Evolutionary conservation across 1,284 basidiomycete genomes (phyloP), one percentile per base, ranked within the genome.

Genomic region (Irpex sp.): DNA sequence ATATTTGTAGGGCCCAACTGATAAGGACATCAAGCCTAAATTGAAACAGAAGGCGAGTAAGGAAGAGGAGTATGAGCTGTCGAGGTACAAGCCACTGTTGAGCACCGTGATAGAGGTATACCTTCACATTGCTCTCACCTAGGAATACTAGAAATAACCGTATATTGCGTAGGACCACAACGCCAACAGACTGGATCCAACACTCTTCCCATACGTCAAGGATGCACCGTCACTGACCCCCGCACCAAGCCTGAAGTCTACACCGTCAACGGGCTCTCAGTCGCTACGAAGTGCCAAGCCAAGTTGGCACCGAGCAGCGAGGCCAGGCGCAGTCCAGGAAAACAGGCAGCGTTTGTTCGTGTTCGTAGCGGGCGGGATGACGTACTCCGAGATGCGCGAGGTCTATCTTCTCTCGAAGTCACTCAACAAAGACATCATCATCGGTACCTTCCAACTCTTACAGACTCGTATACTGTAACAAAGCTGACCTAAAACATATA

Each of bases 341-440:
- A 86, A 82, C 60, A 85, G 89, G 63, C 92, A 96, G 73, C 82
- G 97, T n/a, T 74, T 97, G 21, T 80, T 99, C 59, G 84, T 98
- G 49, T 99, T 98, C 75, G 82, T 98, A 11, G 94, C 94, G 9
- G 97, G 97, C 37, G 97, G 97, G 1, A 91, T 97, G 86, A 97
- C 97, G 1, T 97, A 96, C 75, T 95, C 94, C 0, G 97, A 99
- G 77, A 91, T 97, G 75, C 82, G 97, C 62, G 89, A 94, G 72
- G 90, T 86, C 38, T 99, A 98, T 74, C 82, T 91, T 59, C 79
- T 97, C 6, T 91, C 93, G 4, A 81, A 82, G 58, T 74, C 85
- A 5, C 76, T 94, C 58, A 89, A 90, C 71, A 95, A 92, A 75
- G 97, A 99, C 70, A 86, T 98, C 62, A 92, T 90, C 76, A 93